These are phyloP conservation scores for Endocarpon pusillum DNA, from an alignment of 495 filamentous ascomycete genomes.

Conservation along the genomic window DNA sequence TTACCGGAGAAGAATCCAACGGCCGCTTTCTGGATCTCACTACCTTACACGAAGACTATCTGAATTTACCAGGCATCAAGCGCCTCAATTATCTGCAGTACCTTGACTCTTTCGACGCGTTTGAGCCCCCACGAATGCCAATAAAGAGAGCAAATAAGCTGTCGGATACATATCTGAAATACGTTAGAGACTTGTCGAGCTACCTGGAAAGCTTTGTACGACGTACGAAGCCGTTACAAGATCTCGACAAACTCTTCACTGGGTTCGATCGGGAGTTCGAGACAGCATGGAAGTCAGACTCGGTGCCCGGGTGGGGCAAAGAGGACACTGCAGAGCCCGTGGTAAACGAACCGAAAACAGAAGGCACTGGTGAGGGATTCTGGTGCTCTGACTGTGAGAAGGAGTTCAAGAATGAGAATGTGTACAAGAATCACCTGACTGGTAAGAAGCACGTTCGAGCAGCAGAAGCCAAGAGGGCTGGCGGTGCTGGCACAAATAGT, in stretches of 20 bases:
- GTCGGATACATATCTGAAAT: constrained; percentile 80
- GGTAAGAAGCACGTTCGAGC: constrained; percentile 86
- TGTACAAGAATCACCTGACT: constrained; percentile 73
- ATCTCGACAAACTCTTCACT: constrained; percentile 59
- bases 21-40: constrained; percentile 85
- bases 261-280: constrained; percentile 70
- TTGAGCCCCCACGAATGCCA: constrained; percentile 49
- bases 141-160: constrained; percentile 68
- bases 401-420: constrained; percentile 88
- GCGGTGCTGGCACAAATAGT: constrained; percentile 18
- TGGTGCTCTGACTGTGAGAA: constrained; percentile 87
- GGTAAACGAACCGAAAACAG: constrained; percentile 27
- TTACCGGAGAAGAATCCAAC: constrained; percentile 85
- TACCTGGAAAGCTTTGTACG: constrained; percentile 81
- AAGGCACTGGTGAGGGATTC: constrained; percentile 50
- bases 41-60: constrained; percentile 63
- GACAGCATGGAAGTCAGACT: constrained; percentile 58
- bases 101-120: constrained; percentile 72
- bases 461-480: constrained; percentile 40
- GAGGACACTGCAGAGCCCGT: constrained; percentile 30
- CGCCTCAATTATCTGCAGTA: constrained; percentile 81
- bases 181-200: constrained; percentile 57
- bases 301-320: constrained; percentile 63
- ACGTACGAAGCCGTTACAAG: constrained; percentile 63
- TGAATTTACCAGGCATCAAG: constrained; percentile 75